Conservation (phyloP, 106 monocot genomes). For the Xerophyta viscosa region DNA sequence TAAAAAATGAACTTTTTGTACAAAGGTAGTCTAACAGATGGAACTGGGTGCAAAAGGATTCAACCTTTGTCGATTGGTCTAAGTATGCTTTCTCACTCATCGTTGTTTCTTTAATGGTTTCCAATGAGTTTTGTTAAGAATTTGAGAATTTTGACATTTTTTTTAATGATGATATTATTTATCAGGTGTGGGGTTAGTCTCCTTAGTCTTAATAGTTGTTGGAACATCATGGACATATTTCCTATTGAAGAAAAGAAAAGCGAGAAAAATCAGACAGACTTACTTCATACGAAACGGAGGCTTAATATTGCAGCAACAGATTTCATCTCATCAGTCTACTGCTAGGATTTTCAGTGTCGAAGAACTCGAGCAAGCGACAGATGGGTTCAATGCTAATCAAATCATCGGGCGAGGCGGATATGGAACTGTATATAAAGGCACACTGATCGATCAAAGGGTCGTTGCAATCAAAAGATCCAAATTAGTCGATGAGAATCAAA, state of each 20-base stretch:
- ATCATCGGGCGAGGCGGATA: constrained; percentile 39
- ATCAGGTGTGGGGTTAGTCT: constrained; percentile 12
- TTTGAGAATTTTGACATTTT: too few species aligned
- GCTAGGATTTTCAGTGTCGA: constrained; percentile 24
- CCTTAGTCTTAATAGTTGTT: background rate
- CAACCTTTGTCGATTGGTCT: background rate
- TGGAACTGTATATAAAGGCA: constrained; percentile 43
- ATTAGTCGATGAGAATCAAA: constrained; percentile 14
- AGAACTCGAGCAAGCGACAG: constrained; percentile 34
- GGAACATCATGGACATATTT: constrained; percentile 4
- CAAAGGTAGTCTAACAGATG: background rate
- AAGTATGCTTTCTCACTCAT: background rate
- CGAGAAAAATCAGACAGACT: constrained; percentile 16
- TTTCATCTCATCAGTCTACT: constrained; percentile 6
- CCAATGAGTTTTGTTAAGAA: too few species aligned
- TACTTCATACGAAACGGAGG: constrained; percentile 46
- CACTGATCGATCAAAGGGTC: constrained; percentile 6
- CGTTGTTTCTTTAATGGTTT: too few species aligned
- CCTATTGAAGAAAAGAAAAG: constrained; percentile 13
- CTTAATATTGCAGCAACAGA: constrained; percentile 25
- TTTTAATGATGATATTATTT: too few species aligned
- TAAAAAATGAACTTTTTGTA: too few species aligned
- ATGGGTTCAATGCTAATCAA: constrained; percentile 17
- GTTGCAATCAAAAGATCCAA: constrained; percentile 50
- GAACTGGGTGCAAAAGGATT: constrained; percentile 6